Conservation (phyloP, 345 rosid genomes). For the Carallia pectinifolia region DNA sequence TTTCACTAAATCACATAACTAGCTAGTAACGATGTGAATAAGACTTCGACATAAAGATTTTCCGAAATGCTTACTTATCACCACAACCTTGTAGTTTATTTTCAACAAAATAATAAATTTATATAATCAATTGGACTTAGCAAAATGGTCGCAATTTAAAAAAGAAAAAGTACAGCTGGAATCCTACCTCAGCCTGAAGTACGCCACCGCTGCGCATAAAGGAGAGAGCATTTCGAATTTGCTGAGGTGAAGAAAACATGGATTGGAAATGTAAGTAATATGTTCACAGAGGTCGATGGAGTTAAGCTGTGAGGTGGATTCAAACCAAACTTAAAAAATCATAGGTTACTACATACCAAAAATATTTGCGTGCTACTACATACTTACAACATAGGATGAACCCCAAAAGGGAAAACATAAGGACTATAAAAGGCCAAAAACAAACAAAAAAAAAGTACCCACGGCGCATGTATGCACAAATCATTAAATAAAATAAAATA, state of each 20-base stretch:
- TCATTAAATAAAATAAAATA: neutral
- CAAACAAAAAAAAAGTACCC: neutral
- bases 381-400: neutral
- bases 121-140: neutral
- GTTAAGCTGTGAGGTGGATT: too few relatives aligned
- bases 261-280: neutral
- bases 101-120: neutral
- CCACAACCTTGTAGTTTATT: too few relatives aligned
- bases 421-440: neutral
- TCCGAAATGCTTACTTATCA: too few relatives aligned
- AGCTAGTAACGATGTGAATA: too few relatives aligned
- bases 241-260: conserved; percentile 6
- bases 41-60: too few relatives aligned
- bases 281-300: neutral
- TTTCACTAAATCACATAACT: too few relatives aligned
- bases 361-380: neutral
- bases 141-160: neutral
- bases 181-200: conserved; percentile 20
- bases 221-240: conserved; percentile 28
- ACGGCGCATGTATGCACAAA: neutral
- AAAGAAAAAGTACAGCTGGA: neutral
- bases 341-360: too few relatives aligned
- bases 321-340: too few relatives aligned
- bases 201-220: conserved; percentile 16
- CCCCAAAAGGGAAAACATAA: neutral